phyloP scores from a whole-genome alignment of 768 basidiomycete species.

The Auriscalpium microsporum region DNA sequence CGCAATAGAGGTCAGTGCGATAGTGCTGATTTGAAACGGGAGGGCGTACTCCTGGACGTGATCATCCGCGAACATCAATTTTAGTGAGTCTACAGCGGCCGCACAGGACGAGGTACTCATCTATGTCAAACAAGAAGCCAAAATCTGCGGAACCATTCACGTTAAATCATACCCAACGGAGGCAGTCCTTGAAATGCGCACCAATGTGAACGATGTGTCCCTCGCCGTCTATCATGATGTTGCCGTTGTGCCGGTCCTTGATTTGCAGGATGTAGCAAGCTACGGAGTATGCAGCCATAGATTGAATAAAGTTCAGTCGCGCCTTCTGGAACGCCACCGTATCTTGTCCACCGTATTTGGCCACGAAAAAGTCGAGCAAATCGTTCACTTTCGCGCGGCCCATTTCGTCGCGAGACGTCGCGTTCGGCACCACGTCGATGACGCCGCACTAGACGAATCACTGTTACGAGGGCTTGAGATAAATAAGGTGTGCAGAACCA shows the following conservation, averaged over 20 bases:
- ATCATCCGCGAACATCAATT: conserved; percentile 15
- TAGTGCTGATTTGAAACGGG: background rate
- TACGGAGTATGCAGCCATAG: conserved; percentile 98
- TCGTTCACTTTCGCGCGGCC: conserved; percentile 97
- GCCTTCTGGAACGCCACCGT: conserved; percentile 87
- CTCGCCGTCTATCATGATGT: conserved; percentile 98
- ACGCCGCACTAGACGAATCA: conserved; percentile 70
- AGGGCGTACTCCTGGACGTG: conserved; percentile 63
- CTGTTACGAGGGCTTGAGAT: conserved; percentile 1
- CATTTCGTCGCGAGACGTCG: conserved; percentile 99
- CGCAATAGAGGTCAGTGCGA: background rate
- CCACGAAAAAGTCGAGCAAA: conserved; percentile 85
- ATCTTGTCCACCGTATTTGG: conserved; percentile 88
- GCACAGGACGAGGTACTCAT: conserved; percentile 47
- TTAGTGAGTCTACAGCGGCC: conserved; percentile 21
- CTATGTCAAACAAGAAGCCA: conserved; percentile 96
- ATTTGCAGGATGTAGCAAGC: conserved; percentile 98
- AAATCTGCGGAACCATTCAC: conserved; percentile 51
- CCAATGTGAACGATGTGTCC: conserved; percentile 97
- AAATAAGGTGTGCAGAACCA: background rate
- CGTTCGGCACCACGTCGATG: conserved; percentile 96
- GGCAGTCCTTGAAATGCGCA: background rate
- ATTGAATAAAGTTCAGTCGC: conserved; percentile 92
- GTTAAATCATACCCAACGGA: background rate
- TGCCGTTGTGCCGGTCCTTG: conserved; percentile 98